Base-by-base conservation (phyloP, 2,329 filamentous ascomycete species). In the Clonostachys byssicola region DNA sequence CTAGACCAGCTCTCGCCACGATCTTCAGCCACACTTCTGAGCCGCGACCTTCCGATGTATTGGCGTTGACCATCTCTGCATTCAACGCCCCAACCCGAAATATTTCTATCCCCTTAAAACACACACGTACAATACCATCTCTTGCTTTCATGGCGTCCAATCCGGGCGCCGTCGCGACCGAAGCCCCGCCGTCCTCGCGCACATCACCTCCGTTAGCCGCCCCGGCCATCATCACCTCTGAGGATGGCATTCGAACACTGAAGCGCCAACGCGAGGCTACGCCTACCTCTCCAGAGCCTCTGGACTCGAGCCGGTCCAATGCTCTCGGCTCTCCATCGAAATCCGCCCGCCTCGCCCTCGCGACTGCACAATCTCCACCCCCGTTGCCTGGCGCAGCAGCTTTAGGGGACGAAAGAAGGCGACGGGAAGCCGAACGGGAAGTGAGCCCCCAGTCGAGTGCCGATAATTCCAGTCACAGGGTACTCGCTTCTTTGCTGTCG, bases 381-480 rank as follows among this genome's bases (percentile, higher is more conserved):
- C 68, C 73, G 42, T 61, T 81, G 51, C 78, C 78, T 17, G 77
- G 72, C 52, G 76, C 75, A 35, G 75, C 74, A 47, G 77, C 76
- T 45, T 61, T 79, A 36, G 76, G 77, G 53, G 78, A 81, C 58
- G 72, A 79, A 57, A 70, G 71, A 51, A 70, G 71, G 43, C 70
- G 69, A 53, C 68, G 70, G 50, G 72, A 77, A 56, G 59, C 60
- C 45, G 67, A 71, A 36, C 64, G 54, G 43, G 51, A 68, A 40
- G 64, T 60, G 46, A 68, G 70, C 44, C 65, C 68, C 45, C 64
- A 68, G 36, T 70, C 68, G 35, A 71, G 67, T 44, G 80, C 70
- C 58, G 75, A 80, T 39, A 79, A 80, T 46, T 74, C 77, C 17
- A 69, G 70, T n/a, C 77, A 79, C 46, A 73, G 67, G 49, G 76